phyloP scores from a whole-genome alignment of 306 rosid species.

The Adenanthera pavonina region DNA sequence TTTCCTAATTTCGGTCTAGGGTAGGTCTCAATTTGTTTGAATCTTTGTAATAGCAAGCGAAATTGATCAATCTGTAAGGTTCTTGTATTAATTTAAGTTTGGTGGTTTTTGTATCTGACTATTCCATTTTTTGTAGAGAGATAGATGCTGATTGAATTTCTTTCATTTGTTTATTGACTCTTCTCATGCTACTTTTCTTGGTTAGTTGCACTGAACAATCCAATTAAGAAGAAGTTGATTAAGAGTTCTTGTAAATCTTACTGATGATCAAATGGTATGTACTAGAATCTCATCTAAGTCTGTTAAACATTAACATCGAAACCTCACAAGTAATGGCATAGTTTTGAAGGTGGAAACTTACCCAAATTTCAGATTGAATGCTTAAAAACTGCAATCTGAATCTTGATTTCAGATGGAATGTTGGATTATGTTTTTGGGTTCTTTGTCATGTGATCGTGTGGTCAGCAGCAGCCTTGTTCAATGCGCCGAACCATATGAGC shows the following conservation, averaged over 20 bases:
- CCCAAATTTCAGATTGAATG: neutral
- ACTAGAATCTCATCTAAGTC: neutral
- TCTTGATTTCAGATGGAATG: neutral
- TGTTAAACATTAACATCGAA: neutral
- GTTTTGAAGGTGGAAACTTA: neutral
- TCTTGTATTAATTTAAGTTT: neutral
- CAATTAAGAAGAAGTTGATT: neutral
- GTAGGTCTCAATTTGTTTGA: neutral
- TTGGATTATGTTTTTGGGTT: neutral
- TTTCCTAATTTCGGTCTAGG: neutral
- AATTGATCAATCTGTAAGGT: constrained; percentile 14
- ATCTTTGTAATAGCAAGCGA: neutral
- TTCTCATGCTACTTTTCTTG: neutral
- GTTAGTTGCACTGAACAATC: neutral
- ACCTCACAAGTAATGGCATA: neutral
- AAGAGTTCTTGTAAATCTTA: neutral
- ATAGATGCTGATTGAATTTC: constrained; percentile 23
- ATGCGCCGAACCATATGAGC: neutral
- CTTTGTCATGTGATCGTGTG: neutral
- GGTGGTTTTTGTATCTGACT: constrained; percentile 12
- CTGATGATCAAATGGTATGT: constrained; percentile 7
- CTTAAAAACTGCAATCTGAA: neutral
- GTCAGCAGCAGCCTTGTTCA: neutral
- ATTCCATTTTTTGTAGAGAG: constrained; percentile 18
- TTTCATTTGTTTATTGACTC: constrained; percentile 5